These are phyloP conservation scores for Alternaria longipes DNA, from an alignment of 2,329 filamentous ascomycete species.

Conservation along the genomic window DNA sequence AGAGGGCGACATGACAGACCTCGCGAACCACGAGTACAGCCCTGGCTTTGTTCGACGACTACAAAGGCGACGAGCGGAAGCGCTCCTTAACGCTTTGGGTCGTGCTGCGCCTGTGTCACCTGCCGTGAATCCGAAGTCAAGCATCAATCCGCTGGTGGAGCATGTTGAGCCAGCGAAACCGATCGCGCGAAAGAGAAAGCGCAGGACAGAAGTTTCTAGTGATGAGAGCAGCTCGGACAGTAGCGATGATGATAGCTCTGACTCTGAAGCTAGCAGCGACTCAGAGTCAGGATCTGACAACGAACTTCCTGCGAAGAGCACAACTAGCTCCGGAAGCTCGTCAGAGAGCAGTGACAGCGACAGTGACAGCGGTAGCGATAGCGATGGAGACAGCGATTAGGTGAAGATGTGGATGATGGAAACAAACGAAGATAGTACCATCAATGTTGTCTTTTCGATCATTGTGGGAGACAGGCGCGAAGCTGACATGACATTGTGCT, in stretches of 20 bases:
- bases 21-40: constrained; percentile 35
- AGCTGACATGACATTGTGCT: background rate
- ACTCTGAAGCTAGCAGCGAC: constrained; percentile 4
- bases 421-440: background rate
- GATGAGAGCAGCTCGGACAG: constrained; percentile 48
- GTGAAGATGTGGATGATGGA: background rate
- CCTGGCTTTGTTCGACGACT: constrained; percentile 47
- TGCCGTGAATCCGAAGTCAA: constrained; percentile 19
- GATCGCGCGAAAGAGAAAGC: constrained; percentile 39
- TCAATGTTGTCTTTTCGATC: background rate
- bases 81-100: constrained; percentile 42
- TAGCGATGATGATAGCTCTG: constrained; percentile 37
- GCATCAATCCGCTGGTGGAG: constrained; percentile 27
- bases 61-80: constrained; percentile 44
- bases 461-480: constrained; percentile 3
- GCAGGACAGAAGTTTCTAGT: constrained; percentile 39
- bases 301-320: constrained; percentile 10
- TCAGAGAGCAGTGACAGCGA: constrained; percentile 28
- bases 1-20: constrained; percentile 41
- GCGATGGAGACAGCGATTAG: constrained; percentile 11
- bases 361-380: constrained; percentile 15
- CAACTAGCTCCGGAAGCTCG: constrained; percentile 17
- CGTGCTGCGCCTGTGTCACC: constrained; percentile 36
- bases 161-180: constrained; percentile 25
- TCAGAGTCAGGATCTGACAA: background rate